Conservation (phyloP, 73 alveolate genomes). For the Paraurostyla sp. region DNA sequence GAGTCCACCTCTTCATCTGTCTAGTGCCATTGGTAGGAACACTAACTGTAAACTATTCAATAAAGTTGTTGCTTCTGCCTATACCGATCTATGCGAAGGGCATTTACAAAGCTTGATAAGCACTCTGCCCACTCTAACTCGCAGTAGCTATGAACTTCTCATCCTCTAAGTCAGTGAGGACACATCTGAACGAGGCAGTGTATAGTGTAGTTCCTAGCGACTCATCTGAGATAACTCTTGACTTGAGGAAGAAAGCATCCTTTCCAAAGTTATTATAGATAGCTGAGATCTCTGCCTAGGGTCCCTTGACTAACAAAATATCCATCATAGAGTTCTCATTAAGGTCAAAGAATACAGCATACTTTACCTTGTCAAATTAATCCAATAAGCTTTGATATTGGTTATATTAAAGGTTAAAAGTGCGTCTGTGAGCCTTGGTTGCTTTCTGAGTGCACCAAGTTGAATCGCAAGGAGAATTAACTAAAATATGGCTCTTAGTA, state of each 20-base stretch:
- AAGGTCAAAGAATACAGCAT: constrained; percentile 77
- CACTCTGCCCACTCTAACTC: constrained; percentile 44
- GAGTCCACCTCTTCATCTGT: constrained; percentile 33
- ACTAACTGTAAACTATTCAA: constrained; percentile 53
- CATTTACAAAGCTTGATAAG: constrained; percentile 47
- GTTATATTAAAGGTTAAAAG: constrained; percentile 28
- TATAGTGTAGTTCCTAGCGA: constrained; percentile 19
- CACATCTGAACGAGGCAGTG: constrained; percentile 53
- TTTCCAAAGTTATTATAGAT: constrained; percentile 63
- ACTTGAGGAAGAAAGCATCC: constrained; percentile 70
- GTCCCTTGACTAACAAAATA: constrained; percentile 39
- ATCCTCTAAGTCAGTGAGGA: constrained; percentile 55
- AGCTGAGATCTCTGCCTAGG: constrained; percentile 25
- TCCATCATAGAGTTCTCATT: constrained; percentile 78
- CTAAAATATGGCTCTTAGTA: constrained; percentile 25
- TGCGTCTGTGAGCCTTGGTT: constrained; percentile 25
- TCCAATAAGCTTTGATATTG: constrained; percentile 16
- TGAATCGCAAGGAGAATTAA: constrained; percentile 42
- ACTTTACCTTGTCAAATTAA: constrained; percentile 17
- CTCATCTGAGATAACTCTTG: constrained; percentile 47
- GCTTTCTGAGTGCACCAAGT: constrained; percentile 28
- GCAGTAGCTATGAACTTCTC: constrained; percentile 51
- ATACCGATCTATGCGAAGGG: constrained; percentile 56
- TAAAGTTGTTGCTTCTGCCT: constrained; percentile 56
- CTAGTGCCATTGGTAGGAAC: constrained; percentile 49